phyloP scores from a whole-genome alignment of 495 filamentous ascomycete species.

The Friedmanniomyces simplex region DNA sequence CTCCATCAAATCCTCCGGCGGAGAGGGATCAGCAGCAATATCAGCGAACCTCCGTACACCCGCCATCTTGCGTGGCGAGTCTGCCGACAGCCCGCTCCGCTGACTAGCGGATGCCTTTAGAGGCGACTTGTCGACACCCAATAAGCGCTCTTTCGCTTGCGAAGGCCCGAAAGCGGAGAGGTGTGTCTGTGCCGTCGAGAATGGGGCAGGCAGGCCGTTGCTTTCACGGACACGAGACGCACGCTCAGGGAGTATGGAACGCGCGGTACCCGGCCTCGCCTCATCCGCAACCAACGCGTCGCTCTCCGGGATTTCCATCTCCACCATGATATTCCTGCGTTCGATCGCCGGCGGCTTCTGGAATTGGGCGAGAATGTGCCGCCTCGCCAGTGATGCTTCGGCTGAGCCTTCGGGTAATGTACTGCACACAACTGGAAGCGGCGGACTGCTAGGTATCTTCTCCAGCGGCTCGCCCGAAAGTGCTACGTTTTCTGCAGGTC shows the following conservation, averaged over 20 bases:
- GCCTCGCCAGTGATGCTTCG: constrained; percentile 6
- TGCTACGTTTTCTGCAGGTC: background rate
- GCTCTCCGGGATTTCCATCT: constrained; percentile 16
- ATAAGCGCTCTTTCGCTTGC: constrained; percentile 1
- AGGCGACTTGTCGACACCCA: constrained; percentile 3
- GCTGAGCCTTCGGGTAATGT: constrained; percentile 1
- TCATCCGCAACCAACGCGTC: constrained; percentile 2
- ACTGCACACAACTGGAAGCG: background rate
- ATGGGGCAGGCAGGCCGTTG: constrained; percentile 6
- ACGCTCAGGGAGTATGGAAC: background rate
- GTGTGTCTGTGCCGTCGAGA: constrained; percentile 22
- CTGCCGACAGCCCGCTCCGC: constrained; percentile 3
- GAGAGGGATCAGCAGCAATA: constrained; percentile 28
- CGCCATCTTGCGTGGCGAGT: constrained; percentile 15
- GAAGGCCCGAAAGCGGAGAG: constrained; percentile 12
- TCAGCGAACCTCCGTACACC: constrained; percentile 22
- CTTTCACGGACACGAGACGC: background rate
- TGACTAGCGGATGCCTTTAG: constrained; percentile 15
- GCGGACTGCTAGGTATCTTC: constrained; percentile 19
- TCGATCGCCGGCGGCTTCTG: background rate
- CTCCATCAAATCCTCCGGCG: constrained; percentile 12
- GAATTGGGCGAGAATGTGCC: constrained; percentile 2
- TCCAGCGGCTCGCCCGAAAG: background rate
- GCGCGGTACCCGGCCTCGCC: background rate
- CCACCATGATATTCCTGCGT: background rate